Evolutionary conservation across 768 basidiomycete species (phyloP), one percentile per base, ranked within the genome.

Genomic region (Termitomyces bulborhizus): DNA sequence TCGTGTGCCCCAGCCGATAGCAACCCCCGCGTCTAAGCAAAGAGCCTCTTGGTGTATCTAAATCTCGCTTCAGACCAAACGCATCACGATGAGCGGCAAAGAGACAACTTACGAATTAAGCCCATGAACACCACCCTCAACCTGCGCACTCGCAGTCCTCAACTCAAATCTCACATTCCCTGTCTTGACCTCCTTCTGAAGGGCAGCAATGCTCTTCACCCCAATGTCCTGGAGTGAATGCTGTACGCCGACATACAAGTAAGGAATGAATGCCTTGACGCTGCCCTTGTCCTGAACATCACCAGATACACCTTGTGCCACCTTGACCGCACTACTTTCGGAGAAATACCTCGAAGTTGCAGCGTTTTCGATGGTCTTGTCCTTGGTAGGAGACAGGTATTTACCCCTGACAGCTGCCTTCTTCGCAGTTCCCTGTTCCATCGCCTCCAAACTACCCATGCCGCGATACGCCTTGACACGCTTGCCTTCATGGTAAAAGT

Each of bases 401-500:
- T 83, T 84, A 54, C 66, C 69, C 37, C 66, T 68, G 0, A 70
- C 61, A n/a, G 66, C 60, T 3, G 41, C 61, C 63, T 26, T 62
- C 67, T 48, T 62, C 2, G 80, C 68, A 59, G 83, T 85, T 37
- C 86, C 85, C 61, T 89, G 84, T 53, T 90, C 89, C 91, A 93
- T 95, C 3, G 93, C 91, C 72, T 95, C 92, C 65, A 98, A 77
- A 65, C 88, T 90, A 18, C 97, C 96, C 97, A 99, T 99, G 4
- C 97, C 97, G 54, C 97, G 87, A 74, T 98, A 99, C 34, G 95
- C 86, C 81, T 99, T 99, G 68, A 98, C 93, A 46, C 97, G 88
- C 77, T 97, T 97, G 59, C 97, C 97, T 60, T 98, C 95, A 66
- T 98, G 95, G 73, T 96, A 99, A 71, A 97, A 98, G 77, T 97